Base-by-base conservation (phyloP, 2,329 filamentous ascomycete species). In the Aspergillus pseudotamarii region DNA sequence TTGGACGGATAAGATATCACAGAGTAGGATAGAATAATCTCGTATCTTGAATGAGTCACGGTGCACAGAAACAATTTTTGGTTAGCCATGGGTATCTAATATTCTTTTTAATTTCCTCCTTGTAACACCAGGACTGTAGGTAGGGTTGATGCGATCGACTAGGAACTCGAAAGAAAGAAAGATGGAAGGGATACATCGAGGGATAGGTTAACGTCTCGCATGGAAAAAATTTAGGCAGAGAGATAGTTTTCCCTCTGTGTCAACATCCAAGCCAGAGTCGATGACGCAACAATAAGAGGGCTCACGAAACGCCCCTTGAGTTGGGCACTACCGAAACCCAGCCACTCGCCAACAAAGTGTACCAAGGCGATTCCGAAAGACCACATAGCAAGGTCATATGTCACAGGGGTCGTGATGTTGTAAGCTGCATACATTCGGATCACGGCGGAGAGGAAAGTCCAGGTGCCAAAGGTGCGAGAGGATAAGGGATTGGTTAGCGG, bases 381-480 rank as follows among this genome's bases (percentile, higher is more conserved):
- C 86, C 90, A 92, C 68, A 95, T 81, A 19, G 90, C 90, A 63
- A 97, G 82, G 76, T 95, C 86, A 78, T 96, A 97, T 60, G 94
- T 83, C 51, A 86, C 84, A 1, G 86, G 86, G 64, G 92, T 84
- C 68, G 88, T 83, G 66, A 96, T 87, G 77, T 96, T 84, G 80
- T 96, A 96, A 38, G 92, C 91, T 5, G 92, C 92, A 74, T 96
- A 96, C 68, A 93, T 81, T 58, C 94, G 88, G 51, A 96, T 85
- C 57, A 96, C 81, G 63, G 88, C 86, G 6, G 91, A 89, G 63
- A 96, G 83, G 62, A 94, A 85, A 0, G 94, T 96, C 89, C 93
- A 97, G 34, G 92, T 95, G 59, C 91, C 93, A 76, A 96, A 96
- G 23, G 92, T 88, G 67, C 92, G 89, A 30, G 89, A 89, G 12